phyloP scores from a whole-genome alignment of 2,329 filamentous ascomycete species.

The Truncatella angustata region DNA sequence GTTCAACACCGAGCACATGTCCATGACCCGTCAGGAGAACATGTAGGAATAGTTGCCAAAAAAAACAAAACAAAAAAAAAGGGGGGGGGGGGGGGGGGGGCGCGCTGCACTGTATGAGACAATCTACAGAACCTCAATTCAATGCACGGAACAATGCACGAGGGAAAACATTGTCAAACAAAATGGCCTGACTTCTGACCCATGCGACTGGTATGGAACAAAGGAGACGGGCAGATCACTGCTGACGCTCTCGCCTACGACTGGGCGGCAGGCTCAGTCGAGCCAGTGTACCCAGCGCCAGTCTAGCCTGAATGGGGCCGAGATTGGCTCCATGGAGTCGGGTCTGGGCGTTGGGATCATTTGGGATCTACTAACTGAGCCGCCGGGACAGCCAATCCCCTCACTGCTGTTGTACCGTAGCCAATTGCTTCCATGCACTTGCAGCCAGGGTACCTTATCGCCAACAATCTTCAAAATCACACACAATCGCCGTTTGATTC shows the following conservation, averaged over 20 bases:
- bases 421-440: too few species aligned
- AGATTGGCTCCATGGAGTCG: not conserved
- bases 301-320: not conserved
- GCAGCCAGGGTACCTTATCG: not conserved
- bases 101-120: too few species aligned
- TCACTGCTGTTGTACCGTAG: not conserved
- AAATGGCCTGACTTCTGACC: constrained; percentile 8
- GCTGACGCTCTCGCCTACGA: not conserved
- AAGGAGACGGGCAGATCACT: constrained; percentile 3
- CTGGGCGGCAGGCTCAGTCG: not conserved
- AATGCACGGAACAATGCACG: not conserved
- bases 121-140: not conserved
- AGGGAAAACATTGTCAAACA: not conserved
- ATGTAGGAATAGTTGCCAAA: too few species aligned
- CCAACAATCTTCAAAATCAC: not conserved
- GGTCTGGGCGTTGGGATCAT: not conserved
- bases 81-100: too few species aligned
- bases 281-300: not conserved
- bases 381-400: not conserved
- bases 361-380: not conserved
- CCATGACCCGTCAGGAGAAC: too few species aligned
- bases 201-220: constrained; percentile 5
- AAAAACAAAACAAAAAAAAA: too few species aligned
- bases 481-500: not conserved
- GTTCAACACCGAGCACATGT: too few species aligned